A percentile compares a stretch with the other conserved stretches of the same genome.
Evolutionary conservation across 495 filamentous ascomycete genomes (phyloP).

Genomic region (Eremomyces bilateralis): DNA sequence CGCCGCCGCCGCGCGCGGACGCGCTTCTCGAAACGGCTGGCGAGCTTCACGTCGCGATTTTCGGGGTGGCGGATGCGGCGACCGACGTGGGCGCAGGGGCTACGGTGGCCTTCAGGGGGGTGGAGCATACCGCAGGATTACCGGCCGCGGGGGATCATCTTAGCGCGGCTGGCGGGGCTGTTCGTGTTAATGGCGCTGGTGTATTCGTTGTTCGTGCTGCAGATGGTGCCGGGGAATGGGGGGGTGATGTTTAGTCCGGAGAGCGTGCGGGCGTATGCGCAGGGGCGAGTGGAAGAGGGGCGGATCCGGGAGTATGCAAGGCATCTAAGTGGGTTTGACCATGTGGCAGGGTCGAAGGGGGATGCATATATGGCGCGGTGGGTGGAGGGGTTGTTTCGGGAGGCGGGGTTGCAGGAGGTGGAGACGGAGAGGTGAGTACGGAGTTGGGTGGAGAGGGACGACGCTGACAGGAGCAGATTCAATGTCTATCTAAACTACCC

Average conservation of each 20-base stretch:
- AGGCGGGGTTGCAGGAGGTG: conserved; percentile 49
- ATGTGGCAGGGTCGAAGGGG: conserved; percentile 79
- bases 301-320: conserved; percentile 47
- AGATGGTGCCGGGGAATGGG: conserved; percentile 38
- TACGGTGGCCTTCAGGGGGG: conserved; percentile 4
- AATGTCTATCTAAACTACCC: conserved; percentile 87
- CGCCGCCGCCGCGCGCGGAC: conserved; percentile 17
- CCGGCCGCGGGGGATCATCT: conserved; percentile 12
- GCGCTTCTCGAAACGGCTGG: conserved; percentile 32
- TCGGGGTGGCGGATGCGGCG: conserved; percentile 8
- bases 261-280: conserved; percentile 44
- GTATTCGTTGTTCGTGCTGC: conserved; percentile 67
- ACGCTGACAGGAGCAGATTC: conserved; percentile 8
- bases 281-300: conserved; percentile 40
- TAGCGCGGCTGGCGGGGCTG: conserved; percentile 48
- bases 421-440: conserved; percentile 31
- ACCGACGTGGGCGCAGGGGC: not conserved
- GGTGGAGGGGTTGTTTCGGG: conserved; percentile 49
- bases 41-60: conserved; percentile 25
- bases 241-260: conserved; percentile 37
- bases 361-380: conserved; percentile 65
- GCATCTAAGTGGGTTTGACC: conserved; percentile 56
- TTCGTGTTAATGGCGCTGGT: conserved; percentile 51
- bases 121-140: conserved; percentile 15
- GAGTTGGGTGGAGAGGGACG: not conserved